Base-by-base conservation (phyloP, 257 asterid species). In the Petunia secreta region DNA sequence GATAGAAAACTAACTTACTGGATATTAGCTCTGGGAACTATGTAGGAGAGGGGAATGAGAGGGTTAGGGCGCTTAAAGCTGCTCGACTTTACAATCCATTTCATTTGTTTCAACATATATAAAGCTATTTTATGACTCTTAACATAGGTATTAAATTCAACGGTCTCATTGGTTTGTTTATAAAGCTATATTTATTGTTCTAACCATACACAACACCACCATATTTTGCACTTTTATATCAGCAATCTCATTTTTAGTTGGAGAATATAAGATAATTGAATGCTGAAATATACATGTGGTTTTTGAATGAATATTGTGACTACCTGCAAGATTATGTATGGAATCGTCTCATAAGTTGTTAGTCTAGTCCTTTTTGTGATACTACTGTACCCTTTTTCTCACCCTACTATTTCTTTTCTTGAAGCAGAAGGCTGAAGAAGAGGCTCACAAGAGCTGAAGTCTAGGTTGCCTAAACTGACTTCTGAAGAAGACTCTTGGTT, bases 351-450 rank as follows among this genome's bases (percentile, higher is more conserved):
- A 46, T 64, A 64, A 50, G 10, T 2, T 50, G 37, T 34, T 9
- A 5, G 5, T 46, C 37, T 16, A 46, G 44, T 36, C 0, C 6
- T 44, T 46, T 44, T 16, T 44, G 1, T 48, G 62, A 71, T 50
- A 48, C 6, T 73, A 34, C 62, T 50, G 62, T 9, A 36, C 34
- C n/a, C 7, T 2, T 73, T 73, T 69, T 11, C 78, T 73, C 13
- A 71, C 39, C 60, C 13, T 3, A 13, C 4, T 5, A 0, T 73
- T 36, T 48, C 25, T 73, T 50, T 71, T 71, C 4, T 73, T 50
- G 48, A 73, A 73, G 78, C 78, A 73, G 78, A 73, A 73, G 36
- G 62, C 63, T 50, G 78, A 38, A 73, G 78, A 73, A 73, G 78
- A 57, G 62, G 43, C 36, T 73, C 37, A 50, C 78, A 73, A 73